Base-by-base conservation (phyloP, 164 flowering plant genomes). In the grape (Vitis vinifera) region DNA sequence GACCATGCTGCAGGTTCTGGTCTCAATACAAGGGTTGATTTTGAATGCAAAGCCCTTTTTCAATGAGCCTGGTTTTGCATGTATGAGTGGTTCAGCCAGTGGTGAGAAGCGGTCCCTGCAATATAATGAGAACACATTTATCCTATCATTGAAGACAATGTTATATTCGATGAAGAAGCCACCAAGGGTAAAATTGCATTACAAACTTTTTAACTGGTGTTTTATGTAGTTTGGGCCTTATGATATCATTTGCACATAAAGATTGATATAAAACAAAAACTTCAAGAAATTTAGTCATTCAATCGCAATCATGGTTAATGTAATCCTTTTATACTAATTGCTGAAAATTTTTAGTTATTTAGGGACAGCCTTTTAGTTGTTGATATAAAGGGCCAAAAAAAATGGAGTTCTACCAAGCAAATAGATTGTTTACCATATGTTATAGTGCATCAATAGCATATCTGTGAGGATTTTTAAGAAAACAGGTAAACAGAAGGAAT, bases 11-110 rank as follows among this genome's bases (percentile, higher is more conserved):
- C 97, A 94, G 80, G 92, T 94, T 75, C 72, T 94, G 62, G 88
- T 94, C 27, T 94, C 99, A 3, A 85, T 94, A 68, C 99, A 94
- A 78, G 99, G 87, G 13, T 73, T 94, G 67, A 87, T 94, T 74
- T 77, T 94, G 69, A 94, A 92, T 84, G 81, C 81, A n/a, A 85
- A 90, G 65, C 98, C 99, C 57, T 93, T 47, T 66, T 94, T 84
- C 63, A 92, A 94, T 75, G 99, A 92, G 77, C 97, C 99, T 62
- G 97, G 94, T 51, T 87, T 73, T 74, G 92, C 66, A 59, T 9
- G 16, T 6, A 13, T 13, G 68, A 75, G 62, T 58, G 94, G 91
- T 11, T 47, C 80, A 0, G 58, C 19, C 37, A 4, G 60, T 1
- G 97, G 95, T 16, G 93, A 91, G 69, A 70, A 59, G 67, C 37